phyloP scores from a whole-genome alignment of 306 rosid genomes.

The Inga laurina region DNA sequence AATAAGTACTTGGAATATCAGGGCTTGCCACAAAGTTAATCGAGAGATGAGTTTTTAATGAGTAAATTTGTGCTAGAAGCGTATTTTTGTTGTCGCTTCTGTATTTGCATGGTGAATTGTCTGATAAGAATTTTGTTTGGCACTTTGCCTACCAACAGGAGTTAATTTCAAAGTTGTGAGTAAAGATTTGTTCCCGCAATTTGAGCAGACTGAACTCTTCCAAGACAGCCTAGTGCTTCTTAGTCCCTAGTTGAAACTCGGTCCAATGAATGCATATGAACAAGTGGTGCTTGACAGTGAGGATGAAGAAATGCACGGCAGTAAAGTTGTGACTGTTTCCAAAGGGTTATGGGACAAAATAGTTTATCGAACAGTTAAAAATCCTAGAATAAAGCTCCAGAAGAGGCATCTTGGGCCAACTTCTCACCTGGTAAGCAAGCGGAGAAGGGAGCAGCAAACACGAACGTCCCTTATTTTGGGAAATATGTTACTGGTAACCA shows the following conservation, averaged over 20 bases:
- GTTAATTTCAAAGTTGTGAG: slow-evolving; percentile 27
- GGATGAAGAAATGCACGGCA: slow-evolving; percentile 63
- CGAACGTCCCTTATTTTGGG: slow-evolving; percentile 25
- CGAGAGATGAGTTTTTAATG: not conserved
- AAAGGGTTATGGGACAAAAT: slow-evolving; percentile 10
- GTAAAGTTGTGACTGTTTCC: slow-evolving; percentile 29
- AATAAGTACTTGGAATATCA: not conserved
- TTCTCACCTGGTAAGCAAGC: slow-evolving; percentile 30
- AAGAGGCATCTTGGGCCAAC: not conserved
- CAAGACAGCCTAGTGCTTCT: slow-evolving; percentile 44
- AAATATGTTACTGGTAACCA: slow-evolving; percentile 50
- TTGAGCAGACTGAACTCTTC: slow-evolving; percentile 45
- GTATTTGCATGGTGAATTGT: not conserved
- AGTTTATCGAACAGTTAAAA: not conserved
- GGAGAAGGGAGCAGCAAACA: slow-evolving; percentile 9
- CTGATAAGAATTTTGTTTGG: slow-evolving; percentile 33
- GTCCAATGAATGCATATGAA: slow-evolving; percentile 27
- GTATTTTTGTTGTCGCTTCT: not conserved
- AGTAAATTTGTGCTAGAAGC: slow-evolving; percentile 1
- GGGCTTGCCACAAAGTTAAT: not conserved
- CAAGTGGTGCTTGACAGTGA: slow-evolving; percentile 78
- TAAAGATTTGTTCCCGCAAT: slow-evolving; percentile 23
- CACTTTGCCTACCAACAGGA: slow-evolving; percentile 29
- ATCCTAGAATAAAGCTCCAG: not conserved
- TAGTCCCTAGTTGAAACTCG: slow-evolving; percentile 42